Evolutionary conservation across 768 basidiomycete species (phyloP), one percentile per base, ranked within the genome.

Genomic region (Leccinum disarticulatum): DNA sequence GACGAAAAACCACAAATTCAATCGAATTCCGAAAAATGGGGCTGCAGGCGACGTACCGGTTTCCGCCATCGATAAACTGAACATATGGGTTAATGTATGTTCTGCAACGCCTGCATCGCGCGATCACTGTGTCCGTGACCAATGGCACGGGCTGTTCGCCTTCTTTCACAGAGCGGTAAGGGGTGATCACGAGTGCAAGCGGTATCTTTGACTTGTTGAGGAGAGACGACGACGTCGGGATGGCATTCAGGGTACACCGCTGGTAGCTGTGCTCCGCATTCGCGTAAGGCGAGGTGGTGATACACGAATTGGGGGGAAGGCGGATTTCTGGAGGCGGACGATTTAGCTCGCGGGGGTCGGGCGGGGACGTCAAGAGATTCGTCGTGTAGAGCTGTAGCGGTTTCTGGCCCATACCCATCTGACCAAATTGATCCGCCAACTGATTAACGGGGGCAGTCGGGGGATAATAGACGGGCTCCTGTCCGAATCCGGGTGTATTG

Each of bases 61-160:
- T 95, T 31, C 97, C 97, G 56, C 95, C 95, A 68, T 99, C 97
- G 68, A 98, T 93, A 74, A 98, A 98, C 69, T 94, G 93, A 22
- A 97, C 95, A 69, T 91, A 98, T 4, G 96, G 95, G 70, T 98
- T 96, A 75, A 98, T 98, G 77, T 98, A 98, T 36, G 94, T 90
- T 70, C 96, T 86, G 80, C 96, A 98, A 19, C 96, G 85, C 62
- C 96, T 84, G 77, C 96, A 98, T 48, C 96, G 89, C 47, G 96
- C 95, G 68, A 98, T 98, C 48, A 98, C 90, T 0, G 91, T 93
- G 71, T 98, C 96, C 0, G 90, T 86, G 9, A 98, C 85, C 43
- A 98, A 80, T n/a, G 94, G 93, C 22, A 98, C 92, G 1, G 84
- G 82, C 46, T 87, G 86, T 59, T 94, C 89, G 48, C 89, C 95